Base-by-base conservation (phyloP, 2,329 filamentous ascomycete genomes). In the Aaosphaeria arxii region DNA sequence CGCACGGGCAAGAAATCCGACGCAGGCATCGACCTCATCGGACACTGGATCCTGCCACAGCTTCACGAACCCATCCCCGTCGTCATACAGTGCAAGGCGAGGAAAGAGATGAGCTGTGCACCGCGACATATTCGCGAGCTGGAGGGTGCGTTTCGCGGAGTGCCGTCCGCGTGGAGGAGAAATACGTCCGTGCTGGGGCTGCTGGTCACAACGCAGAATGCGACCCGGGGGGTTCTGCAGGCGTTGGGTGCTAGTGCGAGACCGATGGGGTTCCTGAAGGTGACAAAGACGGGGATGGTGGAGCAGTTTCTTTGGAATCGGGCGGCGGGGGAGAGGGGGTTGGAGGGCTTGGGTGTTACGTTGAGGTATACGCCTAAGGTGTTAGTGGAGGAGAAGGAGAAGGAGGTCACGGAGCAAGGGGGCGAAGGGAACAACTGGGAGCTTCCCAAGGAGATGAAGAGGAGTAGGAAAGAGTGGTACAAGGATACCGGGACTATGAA, bases 181-280 rank as follows among this genome's bases (percentile, higher is more conserved):
- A 83, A 88, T 0, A 66, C 75, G 1, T 83, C 87, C 5, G 68
- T 71, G 2, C 66, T 96, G 32, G 91, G 84, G 0, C 62, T 96
- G 11, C 70, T 96, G 46, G 86, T 88, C 28, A 80, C 83, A 4
- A 83, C 85, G 53, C 77, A 79, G 51, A 77, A 83, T 45, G 87
- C 90, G 31, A 95, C 91, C 0, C 87, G 83, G 61, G 92, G 91
- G 1, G 84, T 95, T 3, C 75, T 88, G 48, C 84, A 90, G 42
- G 84, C 89, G 28, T 63, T 96, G 55, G 78, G 79, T 4, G 74
- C 82, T 49, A 88, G 86, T 62, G 69, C 73, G 35, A 84, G 81
- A 74, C 88, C 90, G 1, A 80, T 96, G 76, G 84, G 85, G 0
- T 95, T 84, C 59, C 69, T 88, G 29, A 82, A 81, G 47, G 83